Base-by-base conservation (phyloP, 2,329 filamentous ascomycete species). In the Metarhizium robertsii region DNA sequence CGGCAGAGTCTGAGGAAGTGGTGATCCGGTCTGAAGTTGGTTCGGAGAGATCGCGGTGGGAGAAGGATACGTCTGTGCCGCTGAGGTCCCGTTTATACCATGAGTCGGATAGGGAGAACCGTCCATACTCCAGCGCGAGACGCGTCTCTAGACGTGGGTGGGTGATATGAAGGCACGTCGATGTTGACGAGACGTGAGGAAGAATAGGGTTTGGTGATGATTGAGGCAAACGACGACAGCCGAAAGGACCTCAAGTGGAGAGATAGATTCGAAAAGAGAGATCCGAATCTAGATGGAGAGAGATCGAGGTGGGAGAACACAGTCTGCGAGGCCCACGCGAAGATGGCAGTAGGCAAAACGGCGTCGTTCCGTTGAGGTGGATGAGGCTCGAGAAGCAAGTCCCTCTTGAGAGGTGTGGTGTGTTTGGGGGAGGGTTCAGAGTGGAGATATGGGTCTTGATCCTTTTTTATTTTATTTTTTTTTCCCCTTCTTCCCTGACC, bases 61-160 rank as follows among this genome's bases (percentile, higher is more conserved):
- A 61, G 77, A 79, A 65, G 76, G 75, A 69, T 79, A 79, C 58
- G 72, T 71, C 63, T 72, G 72, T 60, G 73, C 70, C 64, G 76
- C 72, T 55, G 74, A 74, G 61, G 75, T 75, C 60, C 77, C 73
- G 75, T 77, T 78, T 77, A 80, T 76, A 72, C 73, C 75, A 75
- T 80, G 78, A 71, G 77, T 72, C 70, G 74, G 74, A 66, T 78
- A 79, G 63, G 77, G 75, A 67, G 73, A 72, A 71, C 74, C 74
- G 75, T 80, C 78, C 78, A 81, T 81, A 71, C 72, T 76, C 68
- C 65, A 71, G 67, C 66, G 62, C 62, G 64, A 62, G 64, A 67
- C 69, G 71, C 69, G 67, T 64, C 62, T 63, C 58, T 53, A 53
- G 60, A 58, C 55, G 56, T 55, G 51, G 56, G 43, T 57, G 59